These are phyloP conservation scores for Penicillium sp. DNA, from an alignment of 2,329 filamentous ascomycete species.

Conservation along the genomic window DNA sequence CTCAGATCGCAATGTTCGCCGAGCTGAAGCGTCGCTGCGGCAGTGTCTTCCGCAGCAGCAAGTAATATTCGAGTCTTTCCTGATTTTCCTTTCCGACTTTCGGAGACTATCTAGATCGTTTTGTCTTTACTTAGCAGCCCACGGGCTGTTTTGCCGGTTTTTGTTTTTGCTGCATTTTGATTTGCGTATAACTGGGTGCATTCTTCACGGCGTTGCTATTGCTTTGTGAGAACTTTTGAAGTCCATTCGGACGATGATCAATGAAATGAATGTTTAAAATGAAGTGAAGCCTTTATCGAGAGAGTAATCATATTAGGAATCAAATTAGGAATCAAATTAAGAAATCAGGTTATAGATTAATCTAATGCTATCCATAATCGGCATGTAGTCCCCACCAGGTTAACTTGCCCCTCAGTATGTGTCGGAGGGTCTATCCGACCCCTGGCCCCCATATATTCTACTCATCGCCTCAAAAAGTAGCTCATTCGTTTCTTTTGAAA, in stretches of 20 bases:
- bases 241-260: constrained; percentile 18
- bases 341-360: neutral
- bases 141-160: constrained; percentile 1
- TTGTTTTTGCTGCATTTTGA: constrained; percentile 13
- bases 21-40: constrained; percentile 36
- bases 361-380: neutral
- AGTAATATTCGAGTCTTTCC: constrained; percentile 9
- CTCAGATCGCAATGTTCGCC: constrained; percentile 37
- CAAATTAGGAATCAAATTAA: neutral
- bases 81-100: constrained; percentile 1
- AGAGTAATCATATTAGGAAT: too few relatives aligned
- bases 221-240: neutral
- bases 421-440: constrained; percentile 6
- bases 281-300: neutral
- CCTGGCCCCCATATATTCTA: neutral
- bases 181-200: constrained; percentile 24
- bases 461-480: neutral
- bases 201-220: constrained; percentile 12
- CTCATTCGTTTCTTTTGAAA: neutral
- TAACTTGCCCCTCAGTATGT: constrained; percentile 2
- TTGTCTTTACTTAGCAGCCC: constrained; percentile 3
- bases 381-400: neutral
- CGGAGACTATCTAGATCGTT: neutral
- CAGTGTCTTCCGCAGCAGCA: constrained; percentile 21
- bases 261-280: constrained; percentile 1